A percentile compares a stretch with the other conserved stretches of the same genome.
phyloP scores from a whole-genome alignment of 1,284 basidiomycete species.

The Cutaneotrichosporon sp. region DNA sequence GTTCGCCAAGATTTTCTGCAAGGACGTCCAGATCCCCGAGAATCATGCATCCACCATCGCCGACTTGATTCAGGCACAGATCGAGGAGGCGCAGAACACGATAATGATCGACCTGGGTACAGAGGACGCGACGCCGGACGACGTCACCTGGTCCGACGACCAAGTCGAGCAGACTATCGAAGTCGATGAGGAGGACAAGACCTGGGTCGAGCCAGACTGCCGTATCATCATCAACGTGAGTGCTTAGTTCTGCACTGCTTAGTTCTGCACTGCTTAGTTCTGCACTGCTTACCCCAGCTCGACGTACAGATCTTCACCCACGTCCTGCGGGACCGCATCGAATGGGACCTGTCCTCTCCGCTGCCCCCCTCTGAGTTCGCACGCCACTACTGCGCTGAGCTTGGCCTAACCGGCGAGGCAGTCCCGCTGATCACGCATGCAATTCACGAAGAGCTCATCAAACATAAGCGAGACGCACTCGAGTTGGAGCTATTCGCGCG shows the following conservation, averaged over 20 bases:
- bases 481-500: slow-evolving; percentile 82
- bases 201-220: slow-evolving; percentile 68
- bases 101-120: slow-evolving; percentile 58
- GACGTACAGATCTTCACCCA: slow-evolving; percentile 94
- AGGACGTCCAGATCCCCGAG: slow-evolving; percentile 73
- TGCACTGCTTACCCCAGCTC: slow-evolving; percentile 62
- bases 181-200: slow-evolving; percentile 39
- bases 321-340: slow-evolving; percentile 89
- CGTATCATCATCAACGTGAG: slow-evolving; percentile 82
- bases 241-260: slow-evolving; percentile 17
- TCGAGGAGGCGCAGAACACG: slow-evolving; percentile 79
- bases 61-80: slow-evolving; percentile 79
- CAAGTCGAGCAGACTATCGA: slow-evolving; percentile 25
- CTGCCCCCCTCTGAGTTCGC: slow-evolving; percentile 88
- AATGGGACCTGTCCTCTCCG: slow-evolving; percentile 93
- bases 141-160: slow-evolving; percentile 35
- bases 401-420: slow-evolving; percentile 84
- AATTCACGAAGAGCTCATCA: slow-evolving; percentile 87
- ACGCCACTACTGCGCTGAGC: slow-evolving; percentile 70
- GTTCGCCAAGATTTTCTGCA: slow-evolving; percentile 81
- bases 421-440: slow-evolving; percentile 84
- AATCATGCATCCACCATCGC: slow-evolving; percentile 71
- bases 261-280: too few species aligned
- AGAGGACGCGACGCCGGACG: slow-evolving; percentile 34
- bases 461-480: slow-evolving; percentile 89